Evolutionary conservation across 106 monocot genomes (phyloP).

Genomic region (Ottelia alismoides): DNA sequence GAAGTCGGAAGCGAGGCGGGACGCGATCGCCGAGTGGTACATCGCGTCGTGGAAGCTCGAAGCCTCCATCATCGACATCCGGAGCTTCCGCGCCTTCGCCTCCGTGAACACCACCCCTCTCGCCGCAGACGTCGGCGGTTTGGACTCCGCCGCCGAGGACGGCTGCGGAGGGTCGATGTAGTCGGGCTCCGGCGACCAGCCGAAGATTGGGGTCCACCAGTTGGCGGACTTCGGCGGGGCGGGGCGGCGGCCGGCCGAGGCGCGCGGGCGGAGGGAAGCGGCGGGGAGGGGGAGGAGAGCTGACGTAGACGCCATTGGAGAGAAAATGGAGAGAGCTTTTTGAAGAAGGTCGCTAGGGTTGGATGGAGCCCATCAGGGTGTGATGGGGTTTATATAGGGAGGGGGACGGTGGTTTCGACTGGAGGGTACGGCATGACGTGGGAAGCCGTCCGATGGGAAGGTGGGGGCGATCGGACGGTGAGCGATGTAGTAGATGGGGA

Average conservation of each 20-base stretch:
- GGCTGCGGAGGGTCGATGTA: conserved; percentile 23
- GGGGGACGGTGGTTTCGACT: too few species aligned
- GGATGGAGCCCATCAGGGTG: too few species aligned
- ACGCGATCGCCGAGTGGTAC: conserved; percentile 94
- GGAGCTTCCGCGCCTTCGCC: conserved; percentile 75
- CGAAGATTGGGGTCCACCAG: conserved; percentile 85
- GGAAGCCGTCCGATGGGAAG: too few species aligned
- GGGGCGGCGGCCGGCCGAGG: background rate
- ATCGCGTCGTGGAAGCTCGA: conserved; percentile 78
- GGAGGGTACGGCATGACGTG: too few species aligned
- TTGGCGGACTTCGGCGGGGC: conserved; percentile 1
- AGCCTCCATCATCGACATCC: conserved; percentile 52
- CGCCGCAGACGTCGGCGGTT: background rate
- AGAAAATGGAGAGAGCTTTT: too few species aligned
- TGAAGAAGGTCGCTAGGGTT: too few species aligned
- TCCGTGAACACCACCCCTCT: conserved; percentile 45
- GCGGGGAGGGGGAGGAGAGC: conserved; percentile 21
- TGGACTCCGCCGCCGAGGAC: background rate
- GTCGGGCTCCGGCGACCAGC: conserved; percentile 57
- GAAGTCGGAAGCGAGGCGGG: conserved; percentile 65
- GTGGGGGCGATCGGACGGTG: too few species aligned
- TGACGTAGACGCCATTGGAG: conserved; percentile 8
- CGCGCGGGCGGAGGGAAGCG: conserved; percentile 15
- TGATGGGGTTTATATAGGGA: too few species aligned
- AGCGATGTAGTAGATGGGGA: too few species aligned